phyloP scores from a whole-genome alignment of 805 yeast genomes.

The Candida insectalens region DNA sequence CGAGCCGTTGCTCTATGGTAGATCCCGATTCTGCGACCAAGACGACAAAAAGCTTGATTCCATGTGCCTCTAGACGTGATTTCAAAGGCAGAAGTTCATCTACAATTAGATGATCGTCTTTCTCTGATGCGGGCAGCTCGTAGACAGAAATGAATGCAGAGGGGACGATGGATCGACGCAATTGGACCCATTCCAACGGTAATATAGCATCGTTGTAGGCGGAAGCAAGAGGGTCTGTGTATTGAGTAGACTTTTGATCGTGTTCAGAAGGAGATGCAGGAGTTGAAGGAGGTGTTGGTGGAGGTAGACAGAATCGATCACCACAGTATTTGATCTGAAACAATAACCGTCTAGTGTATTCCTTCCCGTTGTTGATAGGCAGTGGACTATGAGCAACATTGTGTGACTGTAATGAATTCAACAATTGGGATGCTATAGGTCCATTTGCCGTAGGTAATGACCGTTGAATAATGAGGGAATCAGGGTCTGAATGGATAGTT shows the following conservation, averaged over 20 bases:
- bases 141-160: conserved; percentile 35
- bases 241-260: no score
- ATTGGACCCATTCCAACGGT: conserved; percentile 41
- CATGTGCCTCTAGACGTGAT: conserved; percentile 8
- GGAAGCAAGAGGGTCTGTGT: no score
- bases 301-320: conserved; percentile 7
- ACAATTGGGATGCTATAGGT: not conserved
- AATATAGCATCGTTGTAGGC: conserved; percentile 32
- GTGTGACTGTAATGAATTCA: conserved; percentile 20
- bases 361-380: conserved; percentile 10
- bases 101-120: conserved; percentile 19
- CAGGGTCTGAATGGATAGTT: not conserved
- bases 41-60: conserved; percentile 26
- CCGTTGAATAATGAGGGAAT: not conserved
- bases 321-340: conserved; percentile 25
- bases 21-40: conserved; percentile 23
- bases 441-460: not conserved
- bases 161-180: conserved; percentile 40
- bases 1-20: conserved; percentile 27
- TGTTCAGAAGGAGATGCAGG: conserved; percentile 35
- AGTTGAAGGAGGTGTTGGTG: conserved; percentile 9
- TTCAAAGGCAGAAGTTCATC: conserved; percentile 26
- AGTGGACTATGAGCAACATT: conserved; percentile 14
- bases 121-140: conserved; percentile 21
- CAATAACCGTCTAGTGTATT: conserved; percentile 7